Evolutionary conservation across 2,329 filamentous ascomycete genomes (phyloP), one percentile per base, ranked within the genome.

Genomic region (Xylaria sp.): DNA sequence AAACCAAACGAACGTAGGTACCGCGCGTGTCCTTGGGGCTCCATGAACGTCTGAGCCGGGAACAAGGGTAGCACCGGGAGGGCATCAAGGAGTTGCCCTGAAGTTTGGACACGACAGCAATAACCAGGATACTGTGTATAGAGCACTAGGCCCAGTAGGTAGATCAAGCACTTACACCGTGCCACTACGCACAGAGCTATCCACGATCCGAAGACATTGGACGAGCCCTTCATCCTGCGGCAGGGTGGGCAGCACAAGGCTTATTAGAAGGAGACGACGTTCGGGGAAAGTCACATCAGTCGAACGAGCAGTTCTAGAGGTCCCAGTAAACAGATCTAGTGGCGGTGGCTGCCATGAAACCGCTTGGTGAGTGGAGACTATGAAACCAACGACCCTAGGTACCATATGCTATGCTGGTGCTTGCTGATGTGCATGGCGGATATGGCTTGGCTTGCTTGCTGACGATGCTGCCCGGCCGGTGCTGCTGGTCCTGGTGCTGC

Each of bases 261-360:
- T 73, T 74, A 70, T 65, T 50, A 68, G 67, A 70, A 70, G 41
- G 39, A 63, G 70, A 74, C 63, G 68, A 75, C 69, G 71, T 74
- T 75, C 71, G 72, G 71, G 72, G 70, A 68, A 70, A 70, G 68
- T 61, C 67, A 68, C 57, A 68, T 69, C 71, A 72, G 70, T 71
- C 68, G 65, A 75, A 68, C 67, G 63, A 75, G 68, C 45, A 68
- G 64, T 65, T 72, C 61, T 69, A 67, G 66, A 69, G 65, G 65
- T 67, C 65, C 70, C 63, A 68, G 70, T 72, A 72, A 74, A 75
- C 67, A 72, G 74, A 75, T 75, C 74, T 67, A 72, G 74, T 77
- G 77, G 74, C 72, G 75, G 75, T 78, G 77, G 77, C 76, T 74
- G 75, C 71, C 73, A 75, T 76, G 77, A 76, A 76, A 78, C 74